Evolutionary conservation across 2,329 filamentous ascomycete species (phyloP), one percentile per base, ranked within the genome.

Genomic region (Diaporthe sp.): DNA sequence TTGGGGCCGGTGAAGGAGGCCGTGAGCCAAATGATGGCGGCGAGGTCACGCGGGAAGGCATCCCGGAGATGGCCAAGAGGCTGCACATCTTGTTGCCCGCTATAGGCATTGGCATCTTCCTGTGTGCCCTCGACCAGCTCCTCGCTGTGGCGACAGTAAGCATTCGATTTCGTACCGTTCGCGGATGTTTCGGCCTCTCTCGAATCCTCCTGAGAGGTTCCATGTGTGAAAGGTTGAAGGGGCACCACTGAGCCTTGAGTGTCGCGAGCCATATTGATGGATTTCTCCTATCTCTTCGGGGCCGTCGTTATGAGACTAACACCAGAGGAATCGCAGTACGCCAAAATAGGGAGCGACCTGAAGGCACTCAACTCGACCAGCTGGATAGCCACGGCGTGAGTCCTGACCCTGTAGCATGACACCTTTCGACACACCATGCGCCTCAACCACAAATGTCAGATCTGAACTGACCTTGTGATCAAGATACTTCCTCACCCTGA

Each of bases 61-160:
- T 79, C 60, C 80, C 80, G n/a, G 79, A 79, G 61, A 80, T 82
- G 79, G 80, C 81, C 7, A 79, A 80, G 60, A 85, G 85, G 77
- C 82, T 86, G 81, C 82, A 85, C 75, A 61, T 85, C 7, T 76
- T 86, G 44, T 61, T 86, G 39, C 83, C 82, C 7, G 83, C 84
- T 42, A 80, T 86, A 17, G 84, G 83, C n/a, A 82, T 86, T 47
- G 85, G 84, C 39, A 83, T 85, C 39, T 94, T 94, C 81, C 87
- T 96, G 10, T 89, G 92, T 28, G 93, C 94, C 5, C 88, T 93
- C 70, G 94, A 96, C 81, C 93, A 95, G 82, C 94, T 94, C 0
- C 91, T 96, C 72, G 92, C 94, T 42, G 91, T 96, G 67, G 91
- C 92, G n/a, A 92, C 90, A 13, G 65, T 70, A 42, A 70, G 65